A percentile compares a stretch with the other conserved stretches of the same genome.
Evolutionary conservation across 306 rosid genomes (phyloP).

Genomic region (Betula pendula): DNA sequence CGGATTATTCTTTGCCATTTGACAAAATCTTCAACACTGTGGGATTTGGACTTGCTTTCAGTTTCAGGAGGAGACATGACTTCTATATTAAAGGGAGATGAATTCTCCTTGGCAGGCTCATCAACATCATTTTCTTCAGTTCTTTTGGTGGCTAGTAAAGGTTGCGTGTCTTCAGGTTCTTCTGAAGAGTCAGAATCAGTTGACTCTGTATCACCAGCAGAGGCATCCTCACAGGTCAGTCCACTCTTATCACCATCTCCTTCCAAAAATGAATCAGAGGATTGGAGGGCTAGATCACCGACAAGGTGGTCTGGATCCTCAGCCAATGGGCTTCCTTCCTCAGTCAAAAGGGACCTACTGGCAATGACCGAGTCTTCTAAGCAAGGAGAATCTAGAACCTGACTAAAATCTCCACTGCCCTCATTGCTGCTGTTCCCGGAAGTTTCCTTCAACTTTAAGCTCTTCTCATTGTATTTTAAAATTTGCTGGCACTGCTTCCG

Average conservation of each 20-base stretch:
- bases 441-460: conserved; percentile 56
- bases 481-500: conserved; percentile 72
- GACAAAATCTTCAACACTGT: conserved; percentile 65
- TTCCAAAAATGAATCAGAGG: conserved; percentile 67
- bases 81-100: conserved; percentile 50
- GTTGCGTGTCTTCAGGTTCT: conserved; percentile 69
- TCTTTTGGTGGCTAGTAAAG: conserved; percentile 55
- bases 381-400: conserved; percentile 75
- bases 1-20: conserved; percentile 94
- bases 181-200: conserved; percentile 85
- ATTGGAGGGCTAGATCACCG: conserved; percentile 9
- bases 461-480: conserved; percentile 56
- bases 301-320: conserved; percentile 46
- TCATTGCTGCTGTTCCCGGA: conserved; percentile 54
- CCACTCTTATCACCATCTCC: conserved; percentile 53
- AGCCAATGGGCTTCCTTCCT: conserved; percentile 57
- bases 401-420: conserved; percentile 52
- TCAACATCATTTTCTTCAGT: conserved; percentile 53
- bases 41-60: conserved; percentile 33
- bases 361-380: conserved; percentile 86
- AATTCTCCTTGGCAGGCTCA: conserved; percentile 45
- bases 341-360: conserved; percentile 83
- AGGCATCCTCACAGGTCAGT: conserved; percentile 57
- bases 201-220: conserved; percentile 56
- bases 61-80: conserved; percentile 13